Base-by-base conservation (phyloP, 2,329 filamentous ascomycete species). In the Alternaria tenuissima region DNA sequence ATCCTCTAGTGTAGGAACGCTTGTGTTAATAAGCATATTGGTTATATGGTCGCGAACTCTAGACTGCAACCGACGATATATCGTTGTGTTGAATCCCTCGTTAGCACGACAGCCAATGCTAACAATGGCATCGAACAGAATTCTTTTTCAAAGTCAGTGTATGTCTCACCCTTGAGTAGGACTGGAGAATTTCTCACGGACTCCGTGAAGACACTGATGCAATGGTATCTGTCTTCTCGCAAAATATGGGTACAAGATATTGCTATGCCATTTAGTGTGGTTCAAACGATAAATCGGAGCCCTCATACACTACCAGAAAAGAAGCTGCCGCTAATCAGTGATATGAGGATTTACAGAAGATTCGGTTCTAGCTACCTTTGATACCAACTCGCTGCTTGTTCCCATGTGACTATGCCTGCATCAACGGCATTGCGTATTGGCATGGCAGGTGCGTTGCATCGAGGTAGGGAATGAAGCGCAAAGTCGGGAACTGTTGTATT, bases 71-170 rank as follows among this genome's bases (percentile, higher is more conserved):
- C 66, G 68, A 44, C 68, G 74, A 63, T 79, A 82, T 14, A 70
- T 72, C 0, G 73, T 57, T 1, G 81, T 81, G 18, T 78, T 74
- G 9, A 78, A 77, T 5, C 81, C 81, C 55, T 72, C 76, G n/a
- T 80, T 78, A 3, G 83, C 80, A 12, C 83, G 81, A 63, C 83
- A 85, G 3, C 85, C 85, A 24, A 85, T 80, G 2, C 83, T 81
- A 56, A 84, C 82, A 7, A 87, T 83, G 1, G 81, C 78, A 63
- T 85, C 83, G 48, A 87, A 81, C 0, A 87, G 74, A 16, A 86
- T 80, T 3, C 32, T 36, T 14, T 14, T 6, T 3, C 1, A 6
- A 36, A 16, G 32, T 36, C 32, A 36, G 32, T 36, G 12, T 16
- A 36, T 16, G 32, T 36, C 32, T 6, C 12, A 36, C 14, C 5